phyloP scores from a whole-genome alignment of 257 asterid genomes.

The Rhazya stricta region DNA sequence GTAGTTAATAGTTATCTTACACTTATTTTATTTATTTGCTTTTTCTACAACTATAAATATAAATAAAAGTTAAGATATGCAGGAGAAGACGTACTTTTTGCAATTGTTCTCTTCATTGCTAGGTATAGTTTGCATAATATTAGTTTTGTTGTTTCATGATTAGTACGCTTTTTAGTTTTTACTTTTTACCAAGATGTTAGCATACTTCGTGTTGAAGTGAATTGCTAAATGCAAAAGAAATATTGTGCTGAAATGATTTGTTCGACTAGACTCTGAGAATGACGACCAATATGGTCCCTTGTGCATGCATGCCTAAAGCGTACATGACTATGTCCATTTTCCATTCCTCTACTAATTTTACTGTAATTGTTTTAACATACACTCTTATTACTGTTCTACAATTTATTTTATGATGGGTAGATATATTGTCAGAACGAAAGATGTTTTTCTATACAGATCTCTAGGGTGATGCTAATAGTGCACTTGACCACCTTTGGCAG shows the following conservation, averaged over 20 bases:
- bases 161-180: too few relatives aligned
- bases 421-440: too few relatives aligned
- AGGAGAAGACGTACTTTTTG: too few relatives aligned
- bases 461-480: constrained; percentile 78
- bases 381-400: not conserved
- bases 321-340: not conserved
- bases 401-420: not conserved
- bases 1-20: too few relatives aligned
- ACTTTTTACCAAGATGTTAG: too few relatives aligned
- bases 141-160: too few relatives aligned
- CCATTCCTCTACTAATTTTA: not conserved
- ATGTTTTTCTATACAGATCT: not conserved
- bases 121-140: too few relatives aligned
- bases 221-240: not conserved
- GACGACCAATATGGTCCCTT: not conserved
- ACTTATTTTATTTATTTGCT: too few relatives aligned
- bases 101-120: too few relatives aligned
- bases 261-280: not conserved
- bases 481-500: constrained; percentile 67
- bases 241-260: not conserved
- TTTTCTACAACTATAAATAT: too few relatives aligned
- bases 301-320: not conserved
- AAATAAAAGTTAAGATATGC: too few relatives aligned
- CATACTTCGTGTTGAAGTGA: too few relatives aligned
- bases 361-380: not conserved